Conservation (phyloP, 2,329 filamentous ascomycete genomes). For the Sphaerulina populicola region DNA sequence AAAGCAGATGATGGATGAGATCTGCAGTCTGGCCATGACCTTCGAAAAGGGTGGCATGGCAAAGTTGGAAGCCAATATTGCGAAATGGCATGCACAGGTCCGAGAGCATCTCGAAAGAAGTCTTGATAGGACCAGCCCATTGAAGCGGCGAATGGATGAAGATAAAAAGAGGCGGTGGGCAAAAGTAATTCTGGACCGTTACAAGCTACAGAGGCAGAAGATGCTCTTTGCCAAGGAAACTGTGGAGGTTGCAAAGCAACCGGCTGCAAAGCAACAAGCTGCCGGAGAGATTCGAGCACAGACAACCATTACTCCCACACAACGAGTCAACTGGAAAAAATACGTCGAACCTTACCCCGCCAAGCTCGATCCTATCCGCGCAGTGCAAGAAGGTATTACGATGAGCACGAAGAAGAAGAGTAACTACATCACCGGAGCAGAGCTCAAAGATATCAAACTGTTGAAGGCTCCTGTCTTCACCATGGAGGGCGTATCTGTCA, state of each 20-base stretch:
- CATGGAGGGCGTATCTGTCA: constrained; percentile 27
- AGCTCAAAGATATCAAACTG: constrained; percentile 4
- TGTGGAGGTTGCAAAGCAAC: constrained; percentile 13
- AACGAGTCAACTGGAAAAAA: constrained; percentile 7
- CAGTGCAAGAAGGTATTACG: constrained; percentile 9
- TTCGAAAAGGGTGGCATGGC: constrained; percentile 16
- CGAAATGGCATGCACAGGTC: constrained; percentile 6
- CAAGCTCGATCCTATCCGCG: constrained; percentile 8
- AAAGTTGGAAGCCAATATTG: constrained; percentile 16
- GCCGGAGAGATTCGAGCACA: neutral
- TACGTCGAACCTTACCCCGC: constrained; percentile 20
- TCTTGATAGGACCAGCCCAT: constrained; percentile 2
- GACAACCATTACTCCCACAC: neutral
- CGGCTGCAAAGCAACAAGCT: constrained; percentile 8
- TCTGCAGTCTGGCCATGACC: constrained; percentile 17
- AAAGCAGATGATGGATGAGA: constrained; percentile 17
- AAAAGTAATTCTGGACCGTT: neutral
- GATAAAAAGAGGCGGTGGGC: constrained; percentile 1
- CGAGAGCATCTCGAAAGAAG: constrained; percentile 5
- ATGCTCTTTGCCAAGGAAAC: constrained; percentile 19
- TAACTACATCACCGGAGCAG: no score
- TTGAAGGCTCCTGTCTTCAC: constrained; percentile 19
- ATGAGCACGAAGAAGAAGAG: no score
- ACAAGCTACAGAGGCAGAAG: constrained; percentile 8
- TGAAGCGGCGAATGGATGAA: constrained; percentile 5